These are phyloP conservation scores for Picea glauca DNA, from an alignment of 75 land plant species.

Conservation along the genomic window DNA sequence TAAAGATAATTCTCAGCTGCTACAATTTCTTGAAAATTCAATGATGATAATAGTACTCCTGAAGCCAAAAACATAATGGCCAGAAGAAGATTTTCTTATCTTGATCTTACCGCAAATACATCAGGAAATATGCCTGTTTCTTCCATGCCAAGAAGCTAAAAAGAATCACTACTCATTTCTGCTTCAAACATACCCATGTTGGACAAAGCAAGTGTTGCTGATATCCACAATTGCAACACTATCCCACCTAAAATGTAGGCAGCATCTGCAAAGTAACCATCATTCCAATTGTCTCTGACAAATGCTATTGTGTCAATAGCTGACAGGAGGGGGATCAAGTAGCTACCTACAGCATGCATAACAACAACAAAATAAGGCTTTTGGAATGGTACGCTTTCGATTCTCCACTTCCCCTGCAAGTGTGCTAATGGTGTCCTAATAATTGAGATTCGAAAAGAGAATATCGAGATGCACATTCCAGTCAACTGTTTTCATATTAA, in stretches of 20 bases:
- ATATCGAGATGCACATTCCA: conserved; percentile 64
- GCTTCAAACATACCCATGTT: conserved; percentile 58
- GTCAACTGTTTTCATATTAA: conserved; percentile 38
- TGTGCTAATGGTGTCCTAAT: conserved; percentile 68
- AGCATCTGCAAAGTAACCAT: conserved; percentile 71
- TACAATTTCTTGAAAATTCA: conserved; percentile 46
- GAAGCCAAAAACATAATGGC: conserved; percentile 35
- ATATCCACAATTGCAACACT: conserved; percentile 45
- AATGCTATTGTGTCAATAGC: conserved; percentile 48
- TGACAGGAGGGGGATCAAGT: conserved; percentile 62
- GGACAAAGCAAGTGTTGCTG: conserved; percentile 31
- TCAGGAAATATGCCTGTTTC: conserved; percentile 32
- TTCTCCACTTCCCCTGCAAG: conserved; percentile 52
- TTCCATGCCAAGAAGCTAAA: conserved; percentile 60
- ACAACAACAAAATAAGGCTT: conserved; percentile 45
- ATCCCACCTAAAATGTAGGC: conserved; percentile 58
- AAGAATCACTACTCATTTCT: conserved; percentile 55
- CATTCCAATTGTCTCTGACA: conserved; percentile 43
- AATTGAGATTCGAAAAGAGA: conserved; percentile 59
- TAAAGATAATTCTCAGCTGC: conserved; percentile 31
- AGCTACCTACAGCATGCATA: conserved; percentile 40
- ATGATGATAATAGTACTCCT: conserved; percentile 37
- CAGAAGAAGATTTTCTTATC: conserved; percentile 31
- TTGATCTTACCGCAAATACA: conserved; percentile 9
- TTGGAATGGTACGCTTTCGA: conserved; percentile 40